A percentile compares a stretch with the other conserved stretches of the same genome.
These are phyloP conservation scores for Ascochyta lentis DNA, from an alignment of 2,329 filamentous ascomycete genomes.

Conservation along the genomic window DNA sequence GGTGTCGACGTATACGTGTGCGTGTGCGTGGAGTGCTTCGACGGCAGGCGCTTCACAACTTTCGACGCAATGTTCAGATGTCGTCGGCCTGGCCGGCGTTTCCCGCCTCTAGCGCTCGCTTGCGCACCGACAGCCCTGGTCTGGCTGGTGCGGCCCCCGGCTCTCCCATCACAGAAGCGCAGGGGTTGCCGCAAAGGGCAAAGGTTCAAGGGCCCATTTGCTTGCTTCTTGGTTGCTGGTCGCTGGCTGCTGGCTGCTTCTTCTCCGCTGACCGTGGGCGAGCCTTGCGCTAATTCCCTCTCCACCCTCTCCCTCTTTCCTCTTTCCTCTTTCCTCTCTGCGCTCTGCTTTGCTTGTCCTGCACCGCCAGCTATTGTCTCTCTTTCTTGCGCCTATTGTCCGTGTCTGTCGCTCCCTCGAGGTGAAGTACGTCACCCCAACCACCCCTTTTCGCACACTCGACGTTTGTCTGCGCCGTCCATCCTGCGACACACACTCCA, in stretches of 20 bases:
- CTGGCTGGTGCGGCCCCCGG: neutral
- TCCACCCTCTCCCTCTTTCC: constrained; percentile 30
- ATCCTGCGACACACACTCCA: neutral
- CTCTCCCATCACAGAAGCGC: neutral
- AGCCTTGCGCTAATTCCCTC: constrained; percentile 28
- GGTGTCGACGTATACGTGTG: constrained; percentile 14
- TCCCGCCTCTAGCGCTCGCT: constrained; percentile 18
- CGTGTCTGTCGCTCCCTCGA: constrained; percentile 14
- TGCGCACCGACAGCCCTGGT: constrained; percentile 5
- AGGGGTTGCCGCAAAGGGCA: neutral
- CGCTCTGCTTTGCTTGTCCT: neutral
- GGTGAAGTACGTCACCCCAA: constrained; percentile 44
- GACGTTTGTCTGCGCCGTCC: neutral
- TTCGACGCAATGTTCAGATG: constrained; percentile 13
- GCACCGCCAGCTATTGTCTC: constrained; percentile 22
- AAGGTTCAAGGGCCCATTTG: neutral
- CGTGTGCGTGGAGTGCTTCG: neutral
- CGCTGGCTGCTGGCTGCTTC: constrained; percentile 16
- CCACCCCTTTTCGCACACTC: constrained; percentile 29
- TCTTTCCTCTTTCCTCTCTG: neutral
- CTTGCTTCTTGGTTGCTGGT: neutral
- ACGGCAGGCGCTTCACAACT: constrained; percentile 2
- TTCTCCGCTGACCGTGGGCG: constrained; percentile 19
- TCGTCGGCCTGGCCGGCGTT: constrained; percentile 24
- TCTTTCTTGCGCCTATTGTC: constrained; percentile 25